Percentiles rank a stretch among this genome's conserved stretches.
Conservation (phyloP, 1,284 basidiomycete genomes). For the Golubevia sp. region DNA sequence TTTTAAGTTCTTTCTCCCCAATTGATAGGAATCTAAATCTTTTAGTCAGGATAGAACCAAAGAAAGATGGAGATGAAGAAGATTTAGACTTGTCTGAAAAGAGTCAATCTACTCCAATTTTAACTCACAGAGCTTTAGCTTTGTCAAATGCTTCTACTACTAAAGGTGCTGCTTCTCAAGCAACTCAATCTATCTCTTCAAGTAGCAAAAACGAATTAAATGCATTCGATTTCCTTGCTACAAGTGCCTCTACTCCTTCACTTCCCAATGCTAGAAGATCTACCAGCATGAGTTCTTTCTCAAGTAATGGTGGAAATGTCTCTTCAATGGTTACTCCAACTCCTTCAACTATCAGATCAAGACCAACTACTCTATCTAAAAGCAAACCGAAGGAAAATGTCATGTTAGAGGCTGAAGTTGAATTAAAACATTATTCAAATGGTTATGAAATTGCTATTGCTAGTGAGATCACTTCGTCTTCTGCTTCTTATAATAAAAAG, state of each 20-base stretch:
- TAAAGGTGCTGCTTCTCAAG: slow-evolving; percentile 22
- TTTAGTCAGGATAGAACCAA: neutral
- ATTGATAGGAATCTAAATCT: neutral
- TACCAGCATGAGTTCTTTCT: too few species aligned
- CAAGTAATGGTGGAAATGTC: neutral
- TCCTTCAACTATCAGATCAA: slow-evolving; percentile 19
- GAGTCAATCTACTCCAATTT: neutral
- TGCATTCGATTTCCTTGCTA: too few species aligned
- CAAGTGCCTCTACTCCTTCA: too few species aligned
- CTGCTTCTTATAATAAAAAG: neutral
- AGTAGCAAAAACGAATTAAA: neutral
- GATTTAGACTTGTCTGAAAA: neutral
- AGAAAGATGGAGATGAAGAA: neutral
- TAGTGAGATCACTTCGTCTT: slow-evolving; percentile 17
- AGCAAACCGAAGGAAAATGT: slow-evolving; percentile 25
- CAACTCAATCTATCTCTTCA: slow-evolving; percentile 11
- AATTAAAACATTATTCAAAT: slow-evolving; percentile 48
- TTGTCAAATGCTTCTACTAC: slow-evolving; percentile 32
- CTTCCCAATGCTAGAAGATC: too few species aligned
- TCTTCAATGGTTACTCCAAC: slow-evolving; percentile 8
- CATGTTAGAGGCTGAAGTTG: slow-evolving; percentile 49
- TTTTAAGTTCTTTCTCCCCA: neutral
- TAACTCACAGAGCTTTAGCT: slow-evolving; percentile 8
- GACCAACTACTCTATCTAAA: slow-evolving; percentile 29
- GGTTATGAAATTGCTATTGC: slow-evolving; percentile 48